Percentiles rank a stretch among this genome's conserved stretches.
Conservation (phyloP, 78 protist genomes). For the Chrysochromulina parva region DNA sequence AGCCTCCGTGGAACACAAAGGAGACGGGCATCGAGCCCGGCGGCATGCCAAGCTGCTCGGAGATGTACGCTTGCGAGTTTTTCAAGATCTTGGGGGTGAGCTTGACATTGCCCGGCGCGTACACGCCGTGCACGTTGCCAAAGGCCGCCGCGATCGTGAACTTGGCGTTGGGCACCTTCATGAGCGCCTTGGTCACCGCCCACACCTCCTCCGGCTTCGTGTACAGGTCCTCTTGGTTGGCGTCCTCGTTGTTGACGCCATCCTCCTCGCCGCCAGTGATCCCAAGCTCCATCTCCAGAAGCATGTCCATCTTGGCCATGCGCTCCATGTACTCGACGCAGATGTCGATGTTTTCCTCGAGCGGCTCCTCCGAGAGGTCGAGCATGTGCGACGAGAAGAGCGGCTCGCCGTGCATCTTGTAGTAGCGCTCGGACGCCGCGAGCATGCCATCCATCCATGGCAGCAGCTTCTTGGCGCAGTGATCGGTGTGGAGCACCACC, state of each 20-base stretch:
- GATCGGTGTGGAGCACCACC: slow-evolving; percentile 73
- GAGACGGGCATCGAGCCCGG: slow-evolving; percentile 38
- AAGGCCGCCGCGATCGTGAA: slow-evolving; percentile 72
- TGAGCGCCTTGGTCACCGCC: slow-evolving; percentile 41
- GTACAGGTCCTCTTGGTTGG: slow-evolving; percentile 50
- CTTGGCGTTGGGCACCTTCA: background rate
- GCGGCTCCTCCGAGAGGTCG: slow-evolving; percentile 70
- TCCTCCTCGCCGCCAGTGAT: slow-evolving; percentile 81
- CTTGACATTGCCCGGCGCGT: slow-evolving; percentile 67
- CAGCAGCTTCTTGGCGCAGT: slow-evolving; percentile 75
- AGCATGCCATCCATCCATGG: slow-evolving; percentile 77
- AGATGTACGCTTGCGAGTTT: slow-evolving; percentile 47
- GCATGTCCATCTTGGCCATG: slow-evolving; percentile 31
- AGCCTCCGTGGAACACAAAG: slow-evolving; percentile 77
- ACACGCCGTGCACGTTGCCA: slow-evolving; percentile 75
- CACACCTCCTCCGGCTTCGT: slow-evolving; percentile 69
- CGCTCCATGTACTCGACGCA: slow-evolving; percentile 53
- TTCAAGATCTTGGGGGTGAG: slow-evolving; percentile 60
- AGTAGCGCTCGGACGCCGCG: slow-evolving; percentile 22
- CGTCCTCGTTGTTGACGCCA: slow-evolving; percentile 67
- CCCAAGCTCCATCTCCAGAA: slow-evolving; percentile 75
- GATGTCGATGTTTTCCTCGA: slow-evolving; percentile 52
- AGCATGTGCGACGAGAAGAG: slow-evolving; percentile 79
- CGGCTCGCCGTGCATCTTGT: slow-evolving; percentile 65
- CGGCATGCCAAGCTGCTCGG: slow-evolving; percentile 5